phyloP scores from a whole-genome alignment of 2,329 filamentous ascomycete genomes.

The Cucurbitaria berberidis region DNA sequence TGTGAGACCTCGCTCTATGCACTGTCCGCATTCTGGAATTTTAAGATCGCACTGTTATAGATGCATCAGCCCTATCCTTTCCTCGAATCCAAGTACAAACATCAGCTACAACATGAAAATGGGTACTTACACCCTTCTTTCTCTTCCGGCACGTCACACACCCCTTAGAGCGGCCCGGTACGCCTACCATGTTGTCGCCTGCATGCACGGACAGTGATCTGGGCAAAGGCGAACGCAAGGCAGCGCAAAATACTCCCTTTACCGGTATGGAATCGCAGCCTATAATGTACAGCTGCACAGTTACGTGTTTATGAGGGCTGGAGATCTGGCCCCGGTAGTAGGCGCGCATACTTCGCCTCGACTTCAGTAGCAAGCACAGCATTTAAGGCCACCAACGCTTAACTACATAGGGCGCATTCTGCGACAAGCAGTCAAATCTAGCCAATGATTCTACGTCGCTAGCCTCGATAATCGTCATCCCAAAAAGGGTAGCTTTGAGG shows the following conservation, averaged over 20 bases:
- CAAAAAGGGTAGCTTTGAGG: background rate
- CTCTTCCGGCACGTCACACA: constrained; percentile 46
- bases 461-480: background rate
- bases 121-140: constrained; percentile 61
- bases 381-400: constrained; percentile 1
- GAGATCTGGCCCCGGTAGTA: no score
- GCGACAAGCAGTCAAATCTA: background rate
- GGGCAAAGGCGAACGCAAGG: constrained; percentile 8
- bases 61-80: constrained; percentile 2
- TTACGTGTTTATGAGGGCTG: background rate
- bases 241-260: constrained; percentile 29
- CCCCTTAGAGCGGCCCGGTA: constrained; percentile 43
- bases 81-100: no score
- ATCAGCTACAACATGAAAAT: background rate
- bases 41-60: constrained; percentile 64
- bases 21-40: constrained; percentile 66
- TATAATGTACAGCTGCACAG: background rate
- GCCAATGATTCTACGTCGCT: background rate
- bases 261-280: constrained; percentile 8
- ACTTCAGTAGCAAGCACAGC: no score
- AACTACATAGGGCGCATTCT: background rate
- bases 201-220: background rate
- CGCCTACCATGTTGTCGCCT: constrained; percentile 25
- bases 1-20: constrained; percentile 61
- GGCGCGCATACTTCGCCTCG: no score